Conservation (phyloP, 768 basidiomycete species). For the Kwoniella newhampshirensis region DNA sequence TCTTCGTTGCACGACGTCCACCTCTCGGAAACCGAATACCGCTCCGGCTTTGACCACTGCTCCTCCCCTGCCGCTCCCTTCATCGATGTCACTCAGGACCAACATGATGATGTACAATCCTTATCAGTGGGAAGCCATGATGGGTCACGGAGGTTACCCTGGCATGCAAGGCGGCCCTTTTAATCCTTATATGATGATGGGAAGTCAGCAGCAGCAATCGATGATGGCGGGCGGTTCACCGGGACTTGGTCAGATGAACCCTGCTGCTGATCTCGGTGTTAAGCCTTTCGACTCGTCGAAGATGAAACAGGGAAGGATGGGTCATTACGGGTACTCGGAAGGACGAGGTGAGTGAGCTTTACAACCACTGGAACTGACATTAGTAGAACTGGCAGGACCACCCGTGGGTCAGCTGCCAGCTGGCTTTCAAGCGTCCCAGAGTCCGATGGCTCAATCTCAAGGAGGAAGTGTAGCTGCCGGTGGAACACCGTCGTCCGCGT, state of each 20-base stretch:
- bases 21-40: constrained; percentile 8
- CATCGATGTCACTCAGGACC: constrained; percentile 11
- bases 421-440: constrained; percentile 26
- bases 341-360: constrained; percentile 40
- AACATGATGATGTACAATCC: constrained; percentile 22
- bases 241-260: not conserved
- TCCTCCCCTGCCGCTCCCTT: constrained; percentile 3
- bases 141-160: not conserved
- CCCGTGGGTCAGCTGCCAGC: constrained; percentile 44
- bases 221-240: not conserved
- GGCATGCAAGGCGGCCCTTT: constrained; percentile 8
- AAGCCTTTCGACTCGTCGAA: constrained; percentile 38
- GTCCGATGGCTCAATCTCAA: constrained; percentile 13
- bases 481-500: constrained; percentile 9
- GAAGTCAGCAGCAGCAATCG: constrained; percentile 2
- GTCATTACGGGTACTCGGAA: constrained; percentile 49
- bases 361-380: constrained; percentile 5
- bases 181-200: constrained; percentile 22
- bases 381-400: constrained; percentile 45
- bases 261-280: constrained; percentile 6
- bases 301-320: constrained; percentile 42
- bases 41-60: constrained; percentile 2
- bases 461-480: constrained; percentile 6
- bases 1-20: not conserved
- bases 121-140: constrained; percentile 9